Evolutionary conservation across 2,329 filamentous ascomycete genomes (phyloP).

Genomic region (Venturia carpophila): DNA sequence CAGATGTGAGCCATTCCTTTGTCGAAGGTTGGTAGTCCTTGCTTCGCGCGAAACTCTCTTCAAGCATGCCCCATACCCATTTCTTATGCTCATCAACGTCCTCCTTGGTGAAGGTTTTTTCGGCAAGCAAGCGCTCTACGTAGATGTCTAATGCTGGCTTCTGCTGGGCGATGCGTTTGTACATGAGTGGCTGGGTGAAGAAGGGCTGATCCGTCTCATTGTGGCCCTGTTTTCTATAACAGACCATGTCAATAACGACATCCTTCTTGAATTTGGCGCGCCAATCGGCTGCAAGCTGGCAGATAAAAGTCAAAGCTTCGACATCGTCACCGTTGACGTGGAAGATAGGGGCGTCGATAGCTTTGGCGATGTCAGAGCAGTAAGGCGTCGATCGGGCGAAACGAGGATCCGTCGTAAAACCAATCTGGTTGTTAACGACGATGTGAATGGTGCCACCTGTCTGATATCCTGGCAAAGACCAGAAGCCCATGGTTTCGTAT

Average conservation of each 20-base stretch:
- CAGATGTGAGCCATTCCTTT: slow-evolving; percentile 97
- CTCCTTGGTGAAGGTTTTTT: slow-evolving; percentile 93
- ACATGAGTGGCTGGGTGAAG: slow-evolving; percentile 99
- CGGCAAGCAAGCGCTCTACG: slow-evolving; percentile 78
- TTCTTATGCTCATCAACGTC: slow-evolving; percentile 99
- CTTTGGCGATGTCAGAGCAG: slow-evolving; percentile 98
- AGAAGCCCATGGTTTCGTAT: slow-evolving; percentile 97
- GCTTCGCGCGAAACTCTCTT: slow-evolving; percentile 93
- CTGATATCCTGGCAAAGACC: slow-evolving; percentile 89
- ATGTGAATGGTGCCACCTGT: slow-evolving; percentile 96
- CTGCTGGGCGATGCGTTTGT: slow-evolving; percentile 89
- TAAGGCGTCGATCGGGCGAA: slow-evolving; percentile 96
- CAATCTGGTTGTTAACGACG: slow-evolving; percentile 99
- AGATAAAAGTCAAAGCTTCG: slow-evolving; percentile 96
- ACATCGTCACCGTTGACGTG: slow-evolving; percentile 99
- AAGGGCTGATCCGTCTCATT: slow-evolving; percentile 99
- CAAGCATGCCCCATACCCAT: slow-evolving; percentile 99
- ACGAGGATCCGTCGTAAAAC: slow-evolving; percentile 96
- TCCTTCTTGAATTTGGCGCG: slow-evolving; percentile 98
- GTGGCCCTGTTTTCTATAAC: slow-evolving; percentile 98
- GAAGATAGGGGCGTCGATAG: slow-evolving; percentile 96
- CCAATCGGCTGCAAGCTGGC: slow-evolving; percentile 95
- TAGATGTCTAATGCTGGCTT: slow-evolving; percentile 84
- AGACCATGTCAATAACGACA: slow-evolving; percentile 95
- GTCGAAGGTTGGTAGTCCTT: slow-evolving; percentile 95